Percentiles rank a stretch among this genome's conserved stretches.
Conservation (phyloP, 1,139 yeast genomes). For the Zygosaccharomyces sapae region DNA sequence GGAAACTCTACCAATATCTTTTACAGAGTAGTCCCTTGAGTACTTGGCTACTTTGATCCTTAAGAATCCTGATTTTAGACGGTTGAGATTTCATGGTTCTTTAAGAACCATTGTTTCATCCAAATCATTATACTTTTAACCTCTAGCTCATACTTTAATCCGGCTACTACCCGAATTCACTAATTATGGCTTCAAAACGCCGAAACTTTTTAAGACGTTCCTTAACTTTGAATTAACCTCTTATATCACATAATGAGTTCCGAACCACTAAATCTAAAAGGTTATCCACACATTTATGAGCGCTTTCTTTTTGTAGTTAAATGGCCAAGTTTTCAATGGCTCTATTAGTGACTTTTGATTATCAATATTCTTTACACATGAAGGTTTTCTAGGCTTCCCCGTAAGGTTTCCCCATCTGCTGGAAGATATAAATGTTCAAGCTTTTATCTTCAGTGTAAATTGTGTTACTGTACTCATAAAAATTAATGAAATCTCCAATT, state of each 20-base stretch:
- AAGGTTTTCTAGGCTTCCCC: slow-evolving; percentile 70
- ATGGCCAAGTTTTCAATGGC: slow-evolving; percentile 89
- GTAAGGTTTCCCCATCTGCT: slow-evolving; percentile 62
- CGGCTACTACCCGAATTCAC: slow-evolving; percentile 38
- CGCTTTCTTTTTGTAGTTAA: slow-evolving; percentile 56
- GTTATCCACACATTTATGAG: slow-evolving; percentile 61
- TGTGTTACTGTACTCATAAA: slow-evolving; percentile 83
- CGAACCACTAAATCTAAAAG: slow-evolving; percentile 59
- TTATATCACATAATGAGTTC: slow-evolving; percentile 71
- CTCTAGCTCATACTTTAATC: slow-evolving; percentile 65
- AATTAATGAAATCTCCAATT: slow-evolving; percentile 71
- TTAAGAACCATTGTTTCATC: slow-evolving; percentile 45
- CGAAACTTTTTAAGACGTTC: slow-evolving; percentile 68
- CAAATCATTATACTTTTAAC: slow-evolving; percentile 76
- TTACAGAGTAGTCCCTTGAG: slow-evolving; percentile 30
- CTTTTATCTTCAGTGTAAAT: slow-evolving; percentile 82
- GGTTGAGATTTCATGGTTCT: slow-evolving; percentile 35
- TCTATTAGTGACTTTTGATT: slow-evolving; percentile 73
- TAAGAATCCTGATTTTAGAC: slow-evolving; percentile 35
- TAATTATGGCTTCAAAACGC: slow-evolving; percentile 39
- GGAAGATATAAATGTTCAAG: slow-evolving; percentile 78
- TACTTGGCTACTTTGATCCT: slow-evolving; percentile 33
- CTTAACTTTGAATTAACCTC: slow-evolving; percentile 74
- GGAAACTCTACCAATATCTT: slow-evolving; percentile 27
- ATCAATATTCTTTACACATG: slow-evolving; percentile 83